These are phyloP conservation scores for Royoungia palumana DNA, from an alignment of 768 basidiomycete genomes.

Conservation along the genomic window DNA sequence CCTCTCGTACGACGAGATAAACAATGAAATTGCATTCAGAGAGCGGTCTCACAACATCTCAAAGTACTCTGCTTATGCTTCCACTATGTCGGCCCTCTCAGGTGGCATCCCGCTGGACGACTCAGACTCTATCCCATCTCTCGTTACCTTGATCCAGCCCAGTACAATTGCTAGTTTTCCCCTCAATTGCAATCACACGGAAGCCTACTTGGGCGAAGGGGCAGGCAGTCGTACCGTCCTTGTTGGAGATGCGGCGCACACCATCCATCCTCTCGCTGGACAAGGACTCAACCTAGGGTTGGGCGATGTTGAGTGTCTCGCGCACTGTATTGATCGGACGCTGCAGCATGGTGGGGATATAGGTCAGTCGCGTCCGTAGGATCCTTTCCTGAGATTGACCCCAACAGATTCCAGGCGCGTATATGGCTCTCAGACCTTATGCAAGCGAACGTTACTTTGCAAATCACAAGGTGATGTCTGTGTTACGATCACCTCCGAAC, in stretches of 20 bases:
- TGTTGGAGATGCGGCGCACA: slow-evolving; percentile 95
- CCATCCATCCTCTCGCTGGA: slow-evolving; percentile 91
- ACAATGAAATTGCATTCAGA: too few relatives aligned
- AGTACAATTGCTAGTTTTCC: slow-evolving; percentile 88
- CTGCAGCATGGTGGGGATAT: slow-evolving; percentile 73
- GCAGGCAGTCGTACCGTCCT: slow-evolving; percentile 86
- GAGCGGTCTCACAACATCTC: too few relatives aligned
- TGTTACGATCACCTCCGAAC: too few relatives aligned
- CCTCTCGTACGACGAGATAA: too few relatives aligned
- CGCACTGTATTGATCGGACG: slow-evolving; percentile 57
- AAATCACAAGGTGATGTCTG: slow-evolving; percentile 83
- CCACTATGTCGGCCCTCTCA: too few relatives aligned
- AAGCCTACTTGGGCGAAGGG: too few relatives aligned
- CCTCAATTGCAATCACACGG: slow-evolving; percentile 70
- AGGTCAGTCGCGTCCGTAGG: slow-evolving; percentile 44
- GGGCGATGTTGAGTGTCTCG: slow-evolving; percentile 74
- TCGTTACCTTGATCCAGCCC: slow-evolving; percentile 65
- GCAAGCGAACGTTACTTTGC: slow-evolving; percentile 76
- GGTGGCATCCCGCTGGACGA: too few relatives aligned
- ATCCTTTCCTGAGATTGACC: neutral
- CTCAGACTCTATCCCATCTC: slow-evolving; percentile 66
- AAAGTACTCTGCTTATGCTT: too few relatives aligned
- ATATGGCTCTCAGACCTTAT: slow-evolving; percentile 73
- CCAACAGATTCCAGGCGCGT: slow-evolving; percentile 49
- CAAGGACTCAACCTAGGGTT: slow-evolving; percentile 96